phyloP scores from a whole-genome alignment of 805 yeast genomes.

The Citeromyces nyonsensis region DNA sequence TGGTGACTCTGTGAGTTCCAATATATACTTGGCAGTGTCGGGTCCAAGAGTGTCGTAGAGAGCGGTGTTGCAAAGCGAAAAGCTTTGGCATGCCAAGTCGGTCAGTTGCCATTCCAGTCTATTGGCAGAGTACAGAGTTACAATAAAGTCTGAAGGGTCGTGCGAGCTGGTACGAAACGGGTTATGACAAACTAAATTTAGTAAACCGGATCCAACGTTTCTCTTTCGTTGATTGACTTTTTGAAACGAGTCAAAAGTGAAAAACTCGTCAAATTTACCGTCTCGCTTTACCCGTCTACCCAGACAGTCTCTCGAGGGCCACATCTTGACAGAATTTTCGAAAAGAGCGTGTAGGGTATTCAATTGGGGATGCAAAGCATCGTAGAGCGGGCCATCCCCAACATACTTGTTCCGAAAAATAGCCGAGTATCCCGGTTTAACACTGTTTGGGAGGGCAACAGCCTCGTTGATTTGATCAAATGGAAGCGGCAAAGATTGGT shows the following conservation, averaged over 20 bases:
- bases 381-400: slow-evolving; percentile 1
- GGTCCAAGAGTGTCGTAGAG: slow-evolving; percentile 44
- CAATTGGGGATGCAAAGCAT: slow-evolving; percentile 15
- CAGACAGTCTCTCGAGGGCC: slow-evolving; percentile 17
- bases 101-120: slow-evolving; percentile 54
- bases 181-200: slow-evolving; percentile 18
- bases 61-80: slow-evolving; percentile 36
- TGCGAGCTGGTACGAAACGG: slow-evolving; percentile 3
- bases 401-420: slow-evolving; percentile 1
- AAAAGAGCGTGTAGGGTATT: slow-evolving; percentile 21
- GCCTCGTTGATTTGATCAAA: too few species aligned
- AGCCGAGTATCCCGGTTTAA: slow-evolving; percentile 2
- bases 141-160: slow-evolving; percentile 22
- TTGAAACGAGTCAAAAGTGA: slow-evolving; percentile 24
- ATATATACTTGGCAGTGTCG: slow-evolving; percentile 45
- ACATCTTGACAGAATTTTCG: slow-evolving; percentile 10
- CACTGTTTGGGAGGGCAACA: too few species aligned
- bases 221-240: slow-evolving; percentile 25
- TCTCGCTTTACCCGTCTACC: slow-evolving; percentile 19
- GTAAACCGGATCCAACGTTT: slow-evolving; percentile 39
- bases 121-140: slow-evolving; percentile 41
- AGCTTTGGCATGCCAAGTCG: slow-evolving; percentile 53
- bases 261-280: slow-evolving; percentile 22
- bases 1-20: slow-evolving; percentile 47
- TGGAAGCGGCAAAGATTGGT: too few species aligned